Evolutionary conservation across 2,329 filamentous ascomycete genomes (phyloP), one percentile per base, ranked within the genome.

Genomic region (Paecilomyces dactylethromorphus): DNA sequence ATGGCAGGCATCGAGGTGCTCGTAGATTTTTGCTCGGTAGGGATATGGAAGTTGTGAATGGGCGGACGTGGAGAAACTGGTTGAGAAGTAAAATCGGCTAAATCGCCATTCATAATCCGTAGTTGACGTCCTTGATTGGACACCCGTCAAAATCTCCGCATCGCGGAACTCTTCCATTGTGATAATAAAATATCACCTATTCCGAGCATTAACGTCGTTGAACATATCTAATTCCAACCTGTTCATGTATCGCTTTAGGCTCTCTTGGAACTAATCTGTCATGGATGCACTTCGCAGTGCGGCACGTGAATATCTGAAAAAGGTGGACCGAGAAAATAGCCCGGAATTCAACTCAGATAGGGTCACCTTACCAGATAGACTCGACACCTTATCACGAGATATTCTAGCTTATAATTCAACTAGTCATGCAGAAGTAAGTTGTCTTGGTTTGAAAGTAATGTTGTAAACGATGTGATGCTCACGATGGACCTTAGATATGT

Each of bases 311-410:
- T 63, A 62, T 31, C 60, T 71, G 24, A 60, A 63, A 49, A 56
- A 60, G 49, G 52, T 29, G 24, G 26, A 58, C 31, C 57, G 59
- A 13, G 57, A 63, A 15, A 58, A 54, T 15, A 49, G 58, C 21
- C 63, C 63, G 2, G 31, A 54, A n/a, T 52, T 55, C 33, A 53
- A 62, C 18, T 56, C 53, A 52, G 61, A 57, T 21, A 50, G 55
- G 15, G 57, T 62, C n/a, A 49, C 55, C 31, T n/a, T 62, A 12
- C 35, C 60, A 15, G 56, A 58, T 24, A 63, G 56, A 15, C 60
- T 74, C 18, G 29, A 59, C 53, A 54, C 62, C 13, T 55, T 77
- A 56, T 75, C 73, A 72, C 39, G 64, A 55, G 59, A 74, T 57
- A 57, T 76, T 21, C 66, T 66, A 33, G 58, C 64, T 8, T 52